Percentiles rank a stretch among this genome's conserved stretches.
Evolutionary conservation across 306 rosid genomes (phyloP).

Genomic region (Sechiopsis laciniata): DNA sequence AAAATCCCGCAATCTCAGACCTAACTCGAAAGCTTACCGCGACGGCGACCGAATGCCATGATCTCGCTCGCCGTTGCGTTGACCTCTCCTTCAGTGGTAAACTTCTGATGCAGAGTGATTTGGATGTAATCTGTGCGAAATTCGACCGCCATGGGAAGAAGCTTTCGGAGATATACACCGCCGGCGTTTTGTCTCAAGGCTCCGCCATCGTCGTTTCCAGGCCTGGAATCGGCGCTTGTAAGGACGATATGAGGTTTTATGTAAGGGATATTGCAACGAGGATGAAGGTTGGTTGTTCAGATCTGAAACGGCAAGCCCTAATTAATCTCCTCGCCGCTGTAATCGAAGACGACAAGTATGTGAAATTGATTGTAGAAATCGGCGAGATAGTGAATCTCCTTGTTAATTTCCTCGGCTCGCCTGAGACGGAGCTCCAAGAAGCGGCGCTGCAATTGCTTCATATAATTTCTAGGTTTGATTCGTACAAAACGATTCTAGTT

Average conservation of each 20-base stretch:
- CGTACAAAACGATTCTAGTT: constrained; percentile 39
- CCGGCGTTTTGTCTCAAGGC: constrained; percentile 42
- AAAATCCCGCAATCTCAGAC: constrained; percentile 35
- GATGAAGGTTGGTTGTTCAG: constrained; percentile 64
- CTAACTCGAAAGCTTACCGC: constrained; percentile 28
- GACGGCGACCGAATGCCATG: constrained; percentile 51
- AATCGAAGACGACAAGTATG: constrained; percentile 63
- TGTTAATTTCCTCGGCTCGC: constrained; percentile 48
- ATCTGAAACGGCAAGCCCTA: constrained; percentile 64
- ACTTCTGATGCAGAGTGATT: constrained; percentile 92
- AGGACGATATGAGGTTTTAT: constrained; percentile 80
- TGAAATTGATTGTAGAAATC: constrained; percentile 47
- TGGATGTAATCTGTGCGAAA: constrained; percentile 52
- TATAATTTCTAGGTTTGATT: constrained; percentile 50
- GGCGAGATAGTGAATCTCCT: constrained; percentile 45
- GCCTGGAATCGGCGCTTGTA: constrained; percentile 61
- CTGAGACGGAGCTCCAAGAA: constrained; percentile 54
- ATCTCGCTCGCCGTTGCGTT: constrained; percentile 64
- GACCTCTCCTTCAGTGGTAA: constrained; percentile 77
- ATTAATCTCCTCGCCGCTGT: constrained; percentile 40
- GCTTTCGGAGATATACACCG: constrained; percentile 44
- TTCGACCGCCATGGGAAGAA: constrained; percentile 47
- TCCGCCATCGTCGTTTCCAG: constrained; percentile 62
- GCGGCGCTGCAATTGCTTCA: constrained; percentile 49
- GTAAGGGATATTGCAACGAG: constrained; percentile 62